Conservation (phyloP, 2,329 filamentous ascomycete species). For the Penicillium sp. region DNA sequence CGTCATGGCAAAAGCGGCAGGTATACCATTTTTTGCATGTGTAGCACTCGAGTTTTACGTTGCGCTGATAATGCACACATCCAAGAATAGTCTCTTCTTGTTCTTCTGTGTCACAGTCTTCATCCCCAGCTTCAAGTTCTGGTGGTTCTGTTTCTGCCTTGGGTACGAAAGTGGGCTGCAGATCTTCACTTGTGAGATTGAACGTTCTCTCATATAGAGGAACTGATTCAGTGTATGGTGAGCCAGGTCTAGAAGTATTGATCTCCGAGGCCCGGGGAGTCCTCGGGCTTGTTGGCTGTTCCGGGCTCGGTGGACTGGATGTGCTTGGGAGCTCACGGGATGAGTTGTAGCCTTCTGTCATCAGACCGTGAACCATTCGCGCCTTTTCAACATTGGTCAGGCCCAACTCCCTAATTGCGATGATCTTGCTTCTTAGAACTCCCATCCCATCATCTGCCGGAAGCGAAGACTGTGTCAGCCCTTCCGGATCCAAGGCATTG, state of each 20-base stretch:
- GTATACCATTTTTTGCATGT: constrained; percentile 91
- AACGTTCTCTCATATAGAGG: constrained; percentile 34
- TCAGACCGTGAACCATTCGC: constrained; percentile 64
- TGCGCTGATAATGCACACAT: constrained; percentile 89
- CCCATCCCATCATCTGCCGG: constrained; percentile 80
- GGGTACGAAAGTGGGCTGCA: constrained; percentile 65
- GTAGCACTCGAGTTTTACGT: constrained; percentile 92
- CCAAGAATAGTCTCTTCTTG: constrained; percentile 61
- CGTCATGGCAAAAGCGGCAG: constrained; percentile 91
- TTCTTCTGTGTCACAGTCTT: constrained; percentile 47
- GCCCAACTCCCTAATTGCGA: constrained; percentile 63
- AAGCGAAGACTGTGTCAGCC: constrained; percentile 36
- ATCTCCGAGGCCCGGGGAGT: constrained; percentile 29
- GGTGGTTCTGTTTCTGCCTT: constrained; percentile 30
- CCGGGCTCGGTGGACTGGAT: constrained; percentile 23
- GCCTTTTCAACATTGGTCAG: constrained; percentile 65
- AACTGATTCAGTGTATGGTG: constrained; percentile 27
- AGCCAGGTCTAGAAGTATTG: constrained; percentile 27
- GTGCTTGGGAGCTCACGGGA: constrained; percentile 32
- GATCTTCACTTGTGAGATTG: constrained; percentile 53
- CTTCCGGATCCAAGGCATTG: constrained; percentile 14
- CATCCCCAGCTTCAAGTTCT: constrained; percentile 26
- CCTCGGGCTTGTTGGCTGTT: constrained; percentile 29
- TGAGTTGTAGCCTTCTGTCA: constrained; percentile 66
- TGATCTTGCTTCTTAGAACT: constrained; percentile 63